phyloP scores from a whole-genome alignment of 2,329 filamentous ascomycete genomes.

The Zasmidium angulare region DNA sequence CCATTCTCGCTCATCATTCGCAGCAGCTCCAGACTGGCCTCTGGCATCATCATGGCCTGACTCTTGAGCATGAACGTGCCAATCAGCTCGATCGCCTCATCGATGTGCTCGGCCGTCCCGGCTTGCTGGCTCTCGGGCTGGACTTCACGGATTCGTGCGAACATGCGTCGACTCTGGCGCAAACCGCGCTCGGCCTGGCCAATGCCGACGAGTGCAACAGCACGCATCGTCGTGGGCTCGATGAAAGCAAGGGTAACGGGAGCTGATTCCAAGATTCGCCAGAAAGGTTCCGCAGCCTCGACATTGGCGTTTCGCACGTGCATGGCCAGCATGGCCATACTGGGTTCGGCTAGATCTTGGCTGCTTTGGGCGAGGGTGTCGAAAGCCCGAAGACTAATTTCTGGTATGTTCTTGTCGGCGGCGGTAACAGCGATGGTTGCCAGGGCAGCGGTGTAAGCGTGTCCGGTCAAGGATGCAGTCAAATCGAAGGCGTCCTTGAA shows the following conservation, averaged over 20 bases:
- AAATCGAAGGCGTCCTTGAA: slow-evolving; percentile 73
- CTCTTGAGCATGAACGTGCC: slow-evolving; percentile 57
- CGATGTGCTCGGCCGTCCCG: slow-evolving; percentile 74
- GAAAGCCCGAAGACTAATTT: slow-evolving; percentile 62
- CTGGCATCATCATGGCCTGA: slow-evolving; percentile 52
- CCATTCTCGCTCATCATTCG: slow-evolving; percentile 67
- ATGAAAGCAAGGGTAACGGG: slow-evolving; percentile 68
- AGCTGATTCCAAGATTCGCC: slow-evolving; percentile 67
- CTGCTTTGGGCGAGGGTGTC: slow-evolving; percentile 51
- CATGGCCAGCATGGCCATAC: slow-evolving; percentile 82
- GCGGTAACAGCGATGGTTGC: slow-evolving; percentile 71
- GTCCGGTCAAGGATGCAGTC: slow-evolving; percentile 61
- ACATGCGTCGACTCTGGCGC: slow-evolving; percentile 78
- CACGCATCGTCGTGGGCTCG: slow-evolving; percentile 87
- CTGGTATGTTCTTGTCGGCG: slow-evolving; percentile 73
- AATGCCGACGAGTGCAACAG: slow-evolving; percentile 80
- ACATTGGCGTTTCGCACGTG: slow-evolving; percentile 81
- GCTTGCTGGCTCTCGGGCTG: slow-evolving; percentile 49
- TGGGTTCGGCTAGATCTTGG: slow-evolving; percentile 53
- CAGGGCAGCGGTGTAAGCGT: slow-evolving; percentile 64
- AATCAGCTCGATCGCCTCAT: slow-evolving; percentile 76
- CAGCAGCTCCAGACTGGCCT: slow-evolving; percentile 59
- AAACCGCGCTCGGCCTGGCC: slow-evolving; percentile 82
- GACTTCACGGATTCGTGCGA: slow-evolving; percentile 72
- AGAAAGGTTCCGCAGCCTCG: slow-evolving; percentile 73